Evolutionary conservation across 768 basidiomycete genomes (phyloP), one percentile per base, ranked within the genome.

Genomic region (Boletus rubropictus): DNA sequence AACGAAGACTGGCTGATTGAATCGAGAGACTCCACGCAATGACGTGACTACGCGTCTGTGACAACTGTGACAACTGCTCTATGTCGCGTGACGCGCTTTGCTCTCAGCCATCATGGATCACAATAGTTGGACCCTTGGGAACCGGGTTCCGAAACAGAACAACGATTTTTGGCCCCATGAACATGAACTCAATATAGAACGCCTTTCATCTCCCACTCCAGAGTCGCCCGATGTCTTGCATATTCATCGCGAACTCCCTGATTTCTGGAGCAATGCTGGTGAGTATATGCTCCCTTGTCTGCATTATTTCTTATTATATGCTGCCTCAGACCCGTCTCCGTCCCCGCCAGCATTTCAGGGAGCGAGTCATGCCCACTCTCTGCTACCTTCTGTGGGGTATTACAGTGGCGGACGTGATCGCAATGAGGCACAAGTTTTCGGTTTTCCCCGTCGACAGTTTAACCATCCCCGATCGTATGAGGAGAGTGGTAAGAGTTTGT

Each of bases 311-410:
- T 48, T 28, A 3, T 25, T 52, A 31, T 64, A 62, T 38, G 60
- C 64, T 39, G 53, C 54, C n/a, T 65, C 63, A 55, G 66, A 62
- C 9, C 61, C 66, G 9, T 69, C 69, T 22, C 61, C 69, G 6
- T 70, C 67, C 28, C 72, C 68, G 5, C 60, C 64, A 27, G 65
- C 62, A 37, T 66, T 55, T 39, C 55, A 45, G 38, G 42, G 32
- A 21, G 37, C 33, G 28, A 38, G 34, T 40, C 48, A 50, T 42
- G 9, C 39, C 1, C 37, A 39, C 39, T 31, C 46, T 40, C 43
- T 44, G 42, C 42, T 29, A 15, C 42, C 48, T 20, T 46, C 50
- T 11, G 14, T 10, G 27, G 34, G 28, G 24, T 18, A 15, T 32
- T 43, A 53, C 46, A 22, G 3, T 20, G 43, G 33, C 15, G 31